Conservation (phyloP, 805 yeast species). For the Candida mattraensis region DNA sequence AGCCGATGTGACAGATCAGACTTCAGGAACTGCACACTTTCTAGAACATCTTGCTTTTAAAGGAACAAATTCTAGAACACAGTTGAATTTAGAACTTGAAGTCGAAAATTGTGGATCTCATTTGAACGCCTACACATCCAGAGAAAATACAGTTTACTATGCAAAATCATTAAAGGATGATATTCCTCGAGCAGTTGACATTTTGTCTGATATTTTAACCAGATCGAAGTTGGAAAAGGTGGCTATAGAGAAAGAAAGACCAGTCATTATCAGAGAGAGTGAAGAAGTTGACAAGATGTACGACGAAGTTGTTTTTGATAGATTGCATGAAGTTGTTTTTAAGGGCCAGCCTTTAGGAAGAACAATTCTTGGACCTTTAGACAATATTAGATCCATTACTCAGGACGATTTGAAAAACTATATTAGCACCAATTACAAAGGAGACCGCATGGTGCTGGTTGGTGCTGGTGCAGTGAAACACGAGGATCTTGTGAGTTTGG, state of each 20-base stretch:
- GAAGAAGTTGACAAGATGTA: slow-evolving; percentile 98
- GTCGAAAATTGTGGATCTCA: slow-evolving; percentile 97
- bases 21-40: slow-evolving; percentile 95
- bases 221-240: slow-evolving; percentile 74
- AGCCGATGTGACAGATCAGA: slow-evolving; percentile 79
- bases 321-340: slow-evolving; percentile 89
- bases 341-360: slow-evolving; percentile 92
- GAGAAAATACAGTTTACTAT: slow-evolving; percentile 96
- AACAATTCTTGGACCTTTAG: slow-evolving; percentile 93
- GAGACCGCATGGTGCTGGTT: slow-evolving; percentile 97
- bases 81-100: slow-evolving; percentile 82
- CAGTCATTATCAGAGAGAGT: slow-evolving; percentile 92
- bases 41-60: slow-evolving; percentile 95
- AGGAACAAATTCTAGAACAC: slow-evolving; percentile 83
- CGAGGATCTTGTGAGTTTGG: slow-evolving; percentile 73
- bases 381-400: slow-evolving; percentile 78
- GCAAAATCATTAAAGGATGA: slow-evolving; percentile 83
- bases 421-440: slow-evolving; percentile 83
- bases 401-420: slow-evolving; percentile 75
- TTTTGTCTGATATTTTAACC: slow-evolving; percentile 85
- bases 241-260: slow-evolving; percentile 94
- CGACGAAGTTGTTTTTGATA: slow-evolving; percentile 97
- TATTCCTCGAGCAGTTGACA: slow-evolving; percentile 82
- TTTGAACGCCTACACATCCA: slow-evolving; percentile 95
- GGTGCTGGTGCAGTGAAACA: slow-evolving; percentile 96